These are phyloP conservation scores for Lactarius hatsudake DNA, from an alignment of 768 basidiomycete species.

Conservation along the genomic window DNA sequence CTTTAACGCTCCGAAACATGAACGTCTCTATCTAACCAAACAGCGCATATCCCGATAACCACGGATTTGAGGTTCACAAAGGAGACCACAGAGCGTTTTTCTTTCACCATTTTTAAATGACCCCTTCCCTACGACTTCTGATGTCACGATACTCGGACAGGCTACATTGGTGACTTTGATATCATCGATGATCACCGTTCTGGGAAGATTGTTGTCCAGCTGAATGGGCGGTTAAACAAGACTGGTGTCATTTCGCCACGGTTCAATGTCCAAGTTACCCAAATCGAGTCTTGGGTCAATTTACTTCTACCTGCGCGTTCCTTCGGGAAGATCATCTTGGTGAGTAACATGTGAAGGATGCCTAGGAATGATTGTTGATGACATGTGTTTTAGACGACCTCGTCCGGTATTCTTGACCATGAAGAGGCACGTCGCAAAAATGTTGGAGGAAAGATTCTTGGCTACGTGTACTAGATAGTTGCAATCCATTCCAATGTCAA, in stretches of 20 bases:
- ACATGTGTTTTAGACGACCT: conserved; percentile 68
- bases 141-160: conserved; percentile 38
- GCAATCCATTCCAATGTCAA: neutral
- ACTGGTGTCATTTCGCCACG: conserved; percentile 99
- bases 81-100: conserved; percentile 44
- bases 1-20: conserved; percentile 84
- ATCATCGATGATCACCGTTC: conserved; percentile 98
- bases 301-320: conserved; percentile 92
- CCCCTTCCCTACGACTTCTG: conserved; percentile 6
- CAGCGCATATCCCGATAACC: conserved; percentile 44
- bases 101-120: conserved; percentile 1
- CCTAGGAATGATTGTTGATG: conserved; percentile 7
- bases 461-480: conserved; percentile 77
- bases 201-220: conserved; percentile 96
- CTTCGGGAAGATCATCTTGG: conserved; percentile 95
- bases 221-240: conserved; percentile 98
- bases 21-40: conserved; percentile 56
- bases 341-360: conserved; percentile 36
- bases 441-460: conserved; percentile 92
- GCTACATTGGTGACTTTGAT: conserved; percentile 98
- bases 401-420: conserved; percentile 97
- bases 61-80: conserved; percentile 55
- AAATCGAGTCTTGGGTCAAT: conserved; percentile 97
- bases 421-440: conserved; percentile 99
- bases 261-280: conserved; percentile 90